Evolutionary conservation across 129 eudicot genomes (phyloP).

Genomic region (Flaveria brownii): DNA sequence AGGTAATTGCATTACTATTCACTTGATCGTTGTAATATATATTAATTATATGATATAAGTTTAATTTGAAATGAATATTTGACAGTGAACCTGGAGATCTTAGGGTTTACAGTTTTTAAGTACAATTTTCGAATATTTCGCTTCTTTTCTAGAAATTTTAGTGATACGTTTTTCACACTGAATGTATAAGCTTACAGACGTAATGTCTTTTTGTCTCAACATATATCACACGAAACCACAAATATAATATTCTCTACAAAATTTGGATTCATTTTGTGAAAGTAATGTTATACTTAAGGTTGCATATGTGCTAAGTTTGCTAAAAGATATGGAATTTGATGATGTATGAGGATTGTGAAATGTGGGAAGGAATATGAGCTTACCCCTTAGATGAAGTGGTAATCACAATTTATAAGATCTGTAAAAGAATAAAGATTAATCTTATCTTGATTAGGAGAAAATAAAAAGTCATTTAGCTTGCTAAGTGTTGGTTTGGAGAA

Average conservation of each 20-base stretch:
- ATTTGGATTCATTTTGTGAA: not conserved
- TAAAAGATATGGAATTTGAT: not conserved
- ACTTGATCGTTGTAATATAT: not conserved
- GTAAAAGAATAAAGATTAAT: not conserved
- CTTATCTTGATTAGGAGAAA: not conserved
- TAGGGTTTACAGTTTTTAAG: not conserved
- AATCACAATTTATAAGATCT: not conserved
- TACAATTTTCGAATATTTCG: too few species aligned
- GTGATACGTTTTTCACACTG: not conserved
- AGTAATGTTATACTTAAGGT: not conserved
- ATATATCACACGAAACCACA: not conserved
- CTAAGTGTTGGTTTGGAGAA: not conserved
- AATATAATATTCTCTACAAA: not conserved
- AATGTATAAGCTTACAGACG: not conserved
- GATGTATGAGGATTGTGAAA: conserved; percentile 2
- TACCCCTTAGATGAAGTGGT: not conserved
- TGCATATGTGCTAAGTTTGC: conserved; percentile 7
- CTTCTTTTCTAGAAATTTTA: not conserved
- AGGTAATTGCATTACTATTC: conserved; percentile 42
- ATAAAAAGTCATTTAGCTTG: not conserved
- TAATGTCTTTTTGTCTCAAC: not conserved
- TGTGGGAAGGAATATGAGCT: not conserved
- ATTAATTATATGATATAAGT: not conserved
- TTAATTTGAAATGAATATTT: not conserved
- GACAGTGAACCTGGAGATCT: not conserved